Base-by-base conservation (phyloP, 257 asterid species). In the Lantana camara region DNA sequence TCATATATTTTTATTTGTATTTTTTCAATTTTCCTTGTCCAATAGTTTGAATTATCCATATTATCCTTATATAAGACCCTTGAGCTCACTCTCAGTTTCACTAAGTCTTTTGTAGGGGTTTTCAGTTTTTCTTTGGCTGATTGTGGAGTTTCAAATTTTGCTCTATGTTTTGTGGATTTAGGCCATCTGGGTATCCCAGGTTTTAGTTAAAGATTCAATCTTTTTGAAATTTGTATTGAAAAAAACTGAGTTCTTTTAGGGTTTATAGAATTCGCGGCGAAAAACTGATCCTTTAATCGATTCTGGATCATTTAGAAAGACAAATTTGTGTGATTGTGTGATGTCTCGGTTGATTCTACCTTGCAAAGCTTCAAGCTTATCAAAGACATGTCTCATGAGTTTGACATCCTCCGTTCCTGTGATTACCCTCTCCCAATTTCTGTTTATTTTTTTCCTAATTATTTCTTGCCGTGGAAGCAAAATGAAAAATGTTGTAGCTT, bases 331-430 rank as follows among this genome's bases (percentile, higher is more conserved):
- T 70, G 72, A 44, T 74, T 64, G 77, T 23, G 5, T 16, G 62
- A 85, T 85, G 89, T 83, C 87, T 69, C 80, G 85, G 51, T 73
- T 85, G 81, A 59, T 85, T 78, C 72, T 82, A 57, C 89, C 89
- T 38, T 80, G 73, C 79, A 80, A 80, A 77, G 77, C 71, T 76
- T 74, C 89, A 29, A 68, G 66, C 69, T 78, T 80, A 23, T 82
- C 93, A 5, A 85, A 74, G 82, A 78, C 75, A 46, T 83, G 89
- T 73, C 80, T 85, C 73, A 76, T 82, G 80, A 87, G 93, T 70
- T 82, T 78, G 79, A 77, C 75, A 76, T 80, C 85, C 66, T 78
- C 70, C 37, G 55, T 85, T 59, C 83, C 85, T 61, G 87, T 85
- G 85, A 80, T 75, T 73, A 69, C 74, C 66, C 73, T 41, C 34